Evolutionary conservation across 306 rosid genomes (phyloP).

Genomic region (Quillaja saponaria): DNA sequence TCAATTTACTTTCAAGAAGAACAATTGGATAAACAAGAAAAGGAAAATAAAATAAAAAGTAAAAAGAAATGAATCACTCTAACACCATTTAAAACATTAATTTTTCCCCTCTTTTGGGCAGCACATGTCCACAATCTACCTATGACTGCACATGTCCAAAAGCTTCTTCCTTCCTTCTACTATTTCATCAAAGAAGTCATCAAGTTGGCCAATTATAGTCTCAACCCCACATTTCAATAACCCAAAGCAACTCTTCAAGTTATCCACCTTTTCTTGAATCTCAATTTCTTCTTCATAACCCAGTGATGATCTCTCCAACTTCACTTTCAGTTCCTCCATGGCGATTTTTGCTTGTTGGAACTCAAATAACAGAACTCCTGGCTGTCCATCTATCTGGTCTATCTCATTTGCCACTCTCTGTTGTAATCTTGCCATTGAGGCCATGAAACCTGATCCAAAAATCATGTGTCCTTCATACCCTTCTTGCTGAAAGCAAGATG

Average conservation of each 20-base stretch:
- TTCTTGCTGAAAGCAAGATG: constrained; percentile 49
- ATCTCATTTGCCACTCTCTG: constrained; percentile 66
- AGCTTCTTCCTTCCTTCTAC: constrained; percentile 88
- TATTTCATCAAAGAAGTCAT: constrained; percentile 91
- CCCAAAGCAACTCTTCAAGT: constrained; percentile 58
- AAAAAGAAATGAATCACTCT: constrained; percentile 15
- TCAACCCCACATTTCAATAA: constrained; percentile 72
- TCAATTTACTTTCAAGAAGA: constrained; percentile 17
- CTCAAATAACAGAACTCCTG: constrained; percentile 63
- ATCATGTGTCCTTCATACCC: constrained; percentile 37
- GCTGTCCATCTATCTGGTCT: constrained; percentile 54
- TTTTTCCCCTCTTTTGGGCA: constrained; percentile 17
- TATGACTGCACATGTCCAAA: constrained; percentile 75
- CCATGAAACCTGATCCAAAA: constrained; percentile 59
- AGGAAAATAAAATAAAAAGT: neutral
- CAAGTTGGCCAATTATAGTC: constrained; percentile 63
- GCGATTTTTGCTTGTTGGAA: constrained; percentile 58
- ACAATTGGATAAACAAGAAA: constrained; percentile 3
- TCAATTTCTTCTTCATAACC: constrained; percentile 34
- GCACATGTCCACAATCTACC: constrained; percentile 42
- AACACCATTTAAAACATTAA: constrained; percentile 9
- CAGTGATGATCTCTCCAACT: constrained; percentile 48
- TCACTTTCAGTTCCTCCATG: constrained; percentile 59
- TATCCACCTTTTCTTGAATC: constrained; percentile 51
- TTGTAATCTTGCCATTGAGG: constrained; percentile 53